Percentiles rank a stretch among this genome's conserved stretches.
Evolutionary conservation across 768 basidiomycete species (phyloP).

Genomic region (Tylopilus sp.): DNA sequence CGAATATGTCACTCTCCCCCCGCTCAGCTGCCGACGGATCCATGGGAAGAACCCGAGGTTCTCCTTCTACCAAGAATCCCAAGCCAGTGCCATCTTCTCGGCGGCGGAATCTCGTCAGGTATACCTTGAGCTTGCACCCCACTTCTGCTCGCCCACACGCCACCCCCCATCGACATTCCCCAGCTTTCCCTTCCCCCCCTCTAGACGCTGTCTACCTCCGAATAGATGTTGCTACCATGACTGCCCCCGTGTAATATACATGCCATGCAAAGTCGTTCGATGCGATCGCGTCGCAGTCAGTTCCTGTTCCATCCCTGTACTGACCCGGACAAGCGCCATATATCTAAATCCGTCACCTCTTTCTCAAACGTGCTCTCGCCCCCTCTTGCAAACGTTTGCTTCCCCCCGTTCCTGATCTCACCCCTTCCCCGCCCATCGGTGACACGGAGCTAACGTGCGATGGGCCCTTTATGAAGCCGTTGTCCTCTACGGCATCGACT

Average conservation of each 20-base stretch:
- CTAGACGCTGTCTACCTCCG: background rate
- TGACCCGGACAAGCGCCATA: conserved; percentile 12
- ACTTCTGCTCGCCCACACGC: background rate
- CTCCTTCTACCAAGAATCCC: background rate
- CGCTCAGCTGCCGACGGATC: conserved; percentile 11
- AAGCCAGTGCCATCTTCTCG: background rate
- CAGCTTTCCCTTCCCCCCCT: background rate
- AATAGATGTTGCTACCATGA: background rate
- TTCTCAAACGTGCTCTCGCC: background rate
- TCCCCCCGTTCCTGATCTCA: conserved; percentile 18
- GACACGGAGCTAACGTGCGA: conserved; percentile 20
- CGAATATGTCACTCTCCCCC: conserved; percentile 14
- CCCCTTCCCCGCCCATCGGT: conserved; percentile 10
- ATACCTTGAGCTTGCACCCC: background rate
- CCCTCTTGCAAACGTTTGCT: background rate
- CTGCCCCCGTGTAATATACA: background rate
- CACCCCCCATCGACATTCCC: background rate
- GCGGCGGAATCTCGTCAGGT: conserved; percentile 3
- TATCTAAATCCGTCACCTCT: conserved; percentile 11
- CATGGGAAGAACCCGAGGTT: conserved; percentile 13
- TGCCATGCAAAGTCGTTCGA: background rate
- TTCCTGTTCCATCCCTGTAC: conserved; percentile 7
- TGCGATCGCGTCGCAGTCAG: background rate
- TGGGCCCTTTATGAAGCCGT: conserved; percentile 5
- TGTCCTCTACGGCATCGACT: background rate